Conservation (phyloP, 2,329 filamentous ascomycete genomes). For the Colletotrichum costaricense region DNA sequence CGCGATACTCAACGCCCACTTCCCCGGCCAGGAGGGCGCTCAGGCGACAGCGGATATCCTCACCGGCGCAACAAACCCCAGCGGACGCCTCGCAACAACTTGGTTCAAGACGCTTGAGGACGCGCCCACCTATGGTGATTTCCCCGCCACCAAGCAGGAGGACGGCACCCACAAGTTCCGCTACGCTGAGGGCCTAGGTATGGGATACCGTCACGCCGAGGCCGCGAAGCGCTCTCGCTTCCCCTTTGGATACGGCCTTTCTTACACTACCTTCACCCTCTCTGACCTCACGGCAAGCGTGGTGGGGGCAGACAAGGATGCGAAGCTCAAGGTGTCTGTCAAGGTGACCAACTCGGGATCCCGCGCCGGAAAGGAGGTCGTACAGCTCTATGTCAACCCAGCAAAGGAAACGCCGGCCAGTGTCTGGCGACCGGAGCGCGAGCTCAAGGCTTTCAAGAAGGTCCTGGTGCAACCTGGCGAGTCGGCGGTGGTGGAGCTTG, state of each 20-base stretch:
- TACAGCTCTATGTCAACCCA: slow-evolving; percentile 45
- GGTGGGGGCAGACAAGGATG: slow-evolving; percentile 37
- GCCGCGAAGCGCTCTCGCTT: slow-evolving; percentile 19
- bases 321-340: slow-evolving; percentile 50
- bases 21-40: slow-evolving; percentile 34
- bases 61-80: slow-evolving; percentile 26
- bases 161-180: slow-evolving; percentile 10
- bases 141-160: slow-evolving; percentile 23
- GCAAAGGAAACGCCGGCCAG: not conserved
- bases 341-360: slow-evolving; percentile 52
- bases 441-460: slow-evolving; percentile 37
- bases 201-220: slow-evolving; percentile 28
- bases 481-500: slow-evolving; percentile 9
- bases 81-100: slow-evolving; percentile 32
- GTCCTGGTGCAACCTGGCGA: slow-evolving; percentile 10
- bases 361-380: slow-evolving; percentile 41
- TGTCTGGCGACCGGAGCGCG: slow-evolving; percentile 32
- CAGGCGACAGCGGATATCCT: slow-evolving; percentile 32
- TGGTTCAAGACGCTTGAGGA: slow-evolving; percentile 34
- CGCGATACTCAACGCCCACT: slow-evolving; percentile 31
- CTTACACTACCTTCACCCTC: slow-evolving; percentile 29
- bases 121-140: slow-evolving; percentile 30
- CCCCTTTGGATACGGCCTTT: slow-evolving; percentile 26
- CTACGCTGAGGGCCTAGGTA: slow-evolving; percentile 15
- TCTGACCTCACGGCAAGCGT: not conserved